Evolutionary conservation across 805 yeast species (phyloP).

Genomic region (Candida ovalis): DNA sequence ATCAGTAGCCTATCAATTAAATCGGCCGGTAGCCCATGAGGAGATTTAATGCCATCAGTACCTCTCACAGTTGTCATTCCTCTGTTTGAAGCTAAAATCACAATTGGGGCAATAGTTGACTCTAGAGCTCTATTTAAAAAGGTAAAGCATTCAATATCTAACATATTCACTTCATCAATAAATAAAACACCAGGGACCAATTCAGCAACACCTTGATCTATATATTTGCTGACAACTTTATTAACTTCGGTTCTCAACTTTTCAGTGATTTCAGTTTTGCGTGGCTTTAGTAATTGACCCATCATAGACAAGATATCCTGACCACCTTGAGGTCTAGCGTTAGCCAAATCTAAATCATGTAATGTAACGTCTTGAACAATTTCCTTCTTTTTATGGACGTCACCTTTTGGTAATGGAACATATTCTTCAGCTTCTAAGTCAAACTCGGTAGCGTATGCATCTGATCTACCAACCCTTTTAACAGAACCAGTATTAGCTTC

Average conservation of each 20-base stretch:
- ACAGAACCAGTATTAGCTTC: slow-evolving; percentile 95
- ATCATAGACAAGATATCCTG: slow-evolving; percentile 93
- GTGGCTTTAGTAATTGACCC: slow-evolving; percentile 97
- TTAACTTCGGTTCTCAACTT: slow-evolving; percentile 96
- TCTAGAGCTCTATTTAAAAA: slow-evolving; percentile 94
- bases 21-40: slow-evolving; percentile 97
- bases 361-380: slow-evolving; percentile 97
- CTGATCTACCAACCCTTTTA: slow-evolving; percentile 91
- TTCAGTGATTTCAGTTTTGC: slow-evolving; percentile 92
- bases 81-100: slow-evolving; percentile 96
- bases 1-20: slow-evolving; percentile 90
- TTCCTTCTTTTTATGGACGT: slow-evolving; percentile 90
- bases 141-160: slow-evolving; percentile 95
- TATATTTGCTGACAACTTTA: slow-evolving; percentile 96
- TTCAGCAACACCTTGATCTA: slow-evolving; percentile 98
- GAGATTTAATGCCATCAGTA: slow-evolving; percentile 77
- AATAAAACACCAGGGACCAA: slow-evolving; percentile 96
- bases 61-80: slow-evolving; percentile 95
- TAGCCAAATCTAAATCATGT: slow-evolving; percentile 96
- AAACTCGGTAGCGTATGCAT: slow-evolving; percentile 93
- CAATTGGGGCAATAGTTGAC: slow-evolving; percentile 95
- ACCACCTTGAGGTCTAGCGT: slow-evolving; percentile 96
- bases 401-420: slow-evolving; percentile 98
- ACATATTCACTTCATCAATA: slow-evolving; percentile 98
- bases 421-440: slow-evolving; percentile 98